Base-by-base conservation (phyloP, 2,329 filamentous ascomycete species). In the Byssochlamys sp. region DNA sequence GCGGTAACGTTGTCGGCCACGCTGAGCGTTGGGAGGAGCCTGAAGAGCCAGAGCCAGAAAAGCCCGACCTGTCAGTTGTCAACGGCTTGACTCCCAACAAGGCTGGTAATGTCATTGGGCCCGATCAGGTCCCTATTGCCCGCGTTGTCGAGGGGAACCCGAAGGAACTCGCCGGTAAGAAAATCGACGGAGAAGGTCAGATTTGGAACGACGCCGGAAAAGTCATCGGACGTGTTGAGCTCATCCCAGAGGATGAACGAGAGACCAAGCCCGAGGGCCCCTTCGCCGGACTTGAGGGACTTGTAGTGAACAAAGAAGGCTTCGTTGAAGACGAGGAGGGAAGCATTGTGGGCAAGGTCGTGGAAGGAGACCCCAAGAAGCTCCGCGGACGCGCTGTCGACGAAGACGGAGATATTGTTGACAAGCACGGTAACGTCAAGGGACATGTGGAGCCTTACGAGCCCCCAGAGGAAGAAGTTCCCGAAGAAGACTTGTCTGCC, bases 391-490 rank as follows among this genome's bases (percentile, higher is more conserved):
- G 89, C 52, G 67, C 78, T 7, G 89, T 94, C 19, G 90, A 94
- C 58, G 86, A 90, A 60, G 89, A 95, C 61, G 90, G 90, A 39
- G 89, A 94, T 58, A 84, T 95, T 31, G 79, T 88, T 57, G 90
- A 94, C 77, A 85, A 84, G 70, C 91, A 90, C 67, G 84, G 82
- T 58, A 83, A 82, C 59, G 77, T 81, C 62, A 82, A 82, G 71
- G 81, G 81, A 31, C 80, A 81, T 58, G 80, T 78, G n/a, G 81
- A 83, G 66, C 81, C 79, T 3, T 83, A 78, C 56, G 76, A 81
- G 59, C 74, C 77, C 26, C 71, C 71, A 1, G 67, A 75, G 59
- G 81, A 81, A 65, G 75, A 71, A 49, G 73, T 68, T 57, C 69
- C 65, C 53, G 75, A 77, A 63, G 78, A 75, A 7, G 82, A 85